These are phyloP conservation scores for Fusarium sp. DNA, from an alignment of 2,329 filamentous ascomycete genomes.

Conservation along the genomic window DNA sequence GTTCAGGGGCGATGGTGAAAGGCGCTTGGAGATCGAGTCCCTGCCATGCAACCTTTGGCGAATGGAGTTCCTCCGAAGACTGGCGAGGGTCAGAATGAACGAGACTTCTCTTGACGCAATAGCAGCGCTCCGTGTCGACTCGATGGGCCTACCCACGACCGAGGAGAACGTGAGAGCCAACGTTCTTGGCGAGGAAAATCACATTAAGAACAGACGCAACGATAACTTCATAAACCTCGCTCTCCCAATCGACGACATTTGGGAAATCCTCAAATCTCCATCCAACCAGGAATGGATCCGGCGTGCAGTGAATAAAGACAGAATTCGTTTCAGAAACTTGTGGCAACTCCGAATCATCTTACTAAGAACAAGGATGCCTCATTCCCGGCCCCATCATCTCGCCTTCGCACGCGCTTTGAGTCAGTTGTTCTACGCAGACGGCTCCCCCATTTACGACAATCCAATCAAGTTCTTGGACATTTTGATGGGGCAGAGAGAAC, in stretches of 20 bases:
- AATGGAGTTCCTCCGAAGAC: neutral
- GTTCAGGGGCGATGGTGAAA: too few relatives aligned
- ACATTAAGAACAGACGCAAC: too few relatives aligned
- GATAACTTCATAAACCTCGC: neutral
- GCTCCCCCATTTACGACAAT: neutral
- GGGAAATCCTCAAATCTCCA: neutral
- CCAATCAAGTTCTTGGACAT: fast-evolving
- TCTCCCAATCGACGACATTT: neutral
- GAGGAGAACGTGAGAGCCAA: neutral
- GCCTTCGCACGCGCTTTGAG: neutral
- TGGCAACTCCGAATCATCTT: neutral
- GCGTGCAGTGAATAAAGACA: neutral
- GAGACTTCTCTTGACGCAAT: neutral
- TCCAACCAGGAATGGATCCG: neutral
- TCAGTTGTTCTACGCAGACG: neutral
- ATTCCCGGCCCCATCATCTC: neutral
- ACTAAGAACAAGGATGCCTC: too few relatives aligned
- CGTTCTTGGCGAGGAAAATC: too few relatives aligned
- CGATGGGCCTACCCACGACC: neutral
- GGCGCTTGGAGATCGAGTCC: too few relatives aligned
- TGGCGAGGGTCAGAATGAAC: neutral
- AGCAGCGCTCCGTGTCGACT: neutral
- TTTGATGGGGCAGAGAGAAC: neutral
- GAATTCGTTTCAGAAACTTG: neutral
- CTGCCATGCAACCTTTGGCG: neutral